Percentiles rank a stretch among this genome's conserved stretches.
Conservation (phyloP, 2,329 filamentous ascomycete species). For the Aquanectria penicillioides region DNA sequence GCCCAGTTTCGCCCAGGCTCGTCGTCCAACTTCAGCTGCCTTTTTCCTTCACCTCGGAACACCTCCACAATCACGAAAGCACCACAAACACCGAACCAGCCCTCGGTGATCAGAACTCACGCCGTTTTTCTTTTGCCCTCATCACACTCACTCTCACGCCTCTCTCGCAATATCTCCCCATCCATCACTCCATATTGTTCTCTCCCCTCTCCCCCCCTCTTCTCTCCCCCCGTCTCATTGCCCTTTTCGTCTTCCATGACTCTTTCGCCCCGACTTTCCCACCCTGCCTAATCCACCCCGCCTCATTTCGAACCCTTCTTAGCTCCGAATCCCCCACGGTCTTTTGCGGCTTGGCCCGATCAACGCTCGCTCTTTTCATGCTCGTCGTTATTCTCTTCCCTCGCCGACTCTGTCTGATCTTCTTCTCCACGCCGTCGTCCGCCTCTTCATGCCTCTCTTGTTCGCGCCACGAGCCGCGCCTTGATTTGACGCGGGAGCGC, state of each 20-base stretch:
- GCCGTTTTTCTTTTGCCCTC: background rate
- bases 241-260: background rate
- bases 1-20: background rate
- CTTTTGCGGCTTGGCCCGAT: conserved; percentile 11
- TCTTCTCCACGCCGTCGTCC: background rate
- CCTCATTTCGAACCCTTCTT: background rate
- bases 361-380: background rate
- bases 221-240: background rate
- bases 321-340: conserved; percentile 3
- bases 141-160: background rate
- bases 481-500: conserved; percentile 13
- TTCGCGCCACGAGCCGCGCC: background rate
- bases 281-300: background rate
- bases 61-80: conserved; percentile 1
- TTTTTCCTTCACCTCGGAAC: conserved; percentile 16
- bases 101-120: conserved; percentile 12
- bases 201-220: conserved; percentile 1
- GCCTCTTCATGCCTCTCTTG: background rate
- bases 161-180: too few relatives aligned
- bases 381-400: background rate
- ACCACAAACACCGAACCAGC: conserved; percentile 11
- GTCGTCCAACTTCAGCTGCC: conserved; percentile 8
- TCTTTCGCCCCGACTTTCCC: background rate
- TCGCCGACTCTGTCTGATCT: background rate
- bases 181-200: background rate